Conservation (phyloP, 1,139 yeast species). For the Candida mesenterica region DNA sequence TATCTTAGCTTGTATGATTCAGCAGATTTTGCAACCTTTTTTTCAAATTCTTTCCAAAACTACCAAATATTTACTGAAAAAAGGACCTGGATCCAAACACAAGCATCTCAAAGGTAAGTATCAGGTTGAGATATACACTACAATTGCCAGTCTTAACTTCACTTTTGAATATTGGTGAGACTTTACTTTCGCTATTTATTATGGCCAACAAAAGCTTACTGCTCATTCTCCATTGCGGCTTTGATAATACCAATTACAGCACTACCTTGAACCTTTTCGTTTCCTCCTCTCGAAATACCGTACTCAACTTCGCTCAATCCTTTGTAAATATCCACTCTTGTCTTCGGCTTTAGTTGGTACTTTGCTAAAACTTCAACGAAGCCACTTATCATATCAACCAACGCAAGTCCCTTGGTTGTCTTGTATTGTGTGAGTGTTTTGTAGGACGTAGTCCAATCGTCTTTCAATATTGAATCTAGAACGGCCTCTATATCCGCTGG, state of each 20-base stretch:
- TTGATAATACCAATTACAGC: constrained; percentile 90
- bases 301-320: constrained; percentile 87
- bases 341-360: constrained; percentile 60
- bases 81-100: too few species aligned
- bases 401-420: constrained; percentile 76
- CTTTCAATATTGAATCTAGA: constrained; percentile 72
- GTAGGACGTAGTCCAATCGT: constrained; percentile 83
- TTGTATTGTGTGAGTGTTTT: constrained; percentile 64
- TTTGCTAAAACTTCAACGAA: constrained; percentile 66
- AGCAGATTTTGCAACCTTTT: too few species aligned
- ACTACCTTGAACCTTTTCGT: constrained; percentile 83
- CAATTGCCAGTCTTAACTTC: too few species aligned
- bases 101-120: too few species aligned
- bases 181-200: constrained; percentile 1
- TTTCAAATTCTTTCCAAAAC: too few species aligned
- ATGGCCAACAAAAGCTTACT: constrained; percentile 4
- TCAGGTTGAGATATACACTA: too few species aligned
- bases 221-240: constrained; percentile 44
- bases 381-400: constrained; percentile 79
- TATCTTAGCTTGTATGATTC: too few species aligned
- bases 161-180: not conserved
- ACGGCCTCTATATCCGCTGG: constrained; percentile 80
- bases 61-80: too few species aligned
- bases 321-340: constrained; percentile 61
- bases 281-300: constrained; percentile 89